Evolutionary conservation across 2,329 filamentous ascomycete species (phyloP), one percentile per base, ranked within the genome.

Genomic region (Fusarium tanahbumbuense): DNA sequence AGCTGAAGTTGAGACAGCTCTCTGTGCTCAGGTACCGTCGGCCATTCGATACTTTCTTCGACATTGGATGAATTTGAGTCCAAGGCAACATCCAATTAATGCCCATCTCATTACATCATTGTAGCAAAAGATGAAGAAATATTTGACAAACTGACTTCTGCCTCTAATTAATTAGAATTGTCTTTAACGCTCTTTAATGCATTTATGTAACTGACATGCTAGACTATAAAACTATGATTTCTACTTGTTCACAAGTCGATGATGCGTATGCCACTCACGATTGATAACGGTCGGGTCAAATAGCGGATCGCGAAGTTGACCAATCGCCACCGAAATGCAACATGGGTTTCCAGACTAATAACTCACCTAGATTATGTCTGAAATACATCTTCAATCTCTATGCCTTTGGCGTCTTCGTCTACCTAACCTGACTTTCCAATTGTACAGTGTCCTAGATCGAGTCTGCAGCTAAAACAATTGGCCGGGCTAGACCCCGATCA

Each of bases 231-330:
- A 11, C 12, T n/a, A n/a, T 37, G 34, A 2, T 37, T 37, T n/a
- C 34, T 37, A 37, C 11, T 32, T 30, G 30, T 46, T 42, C 56
- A 44, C 30, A 54, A 50, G 55, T 71, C 68, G 60, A 71, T 71
- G 68, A 71, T 71, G 67, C 46, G 56, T 55, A 34, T 27, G 42
- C 25, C 40, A 42, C 54, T 27, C 50, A 37, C 49, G 64, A 71
- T 71, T 71, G 60, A 71, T 71, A 69, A 71, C 32, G 40, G 37
- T 49, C 15, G 40, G 37, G 44, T 52, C 18, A 32, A 59, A 50
- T 7, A 46, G 40, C 32, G 18, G 53, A 66, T 64, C 46, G 64
- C 22, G 20, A 46, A 25, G 30, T 53, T 53, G 13, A 40, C 40
- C 16, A 44, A 62, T 54, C 44, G 40, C 63, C 62, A 67, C 55